Percentiles rank a stretch among this genome's conserved stretches.
Evolutionary conservation across 202 grass and related monocot genomes (phyloP).

Genomic region (Eragrostis tef): DNA sequence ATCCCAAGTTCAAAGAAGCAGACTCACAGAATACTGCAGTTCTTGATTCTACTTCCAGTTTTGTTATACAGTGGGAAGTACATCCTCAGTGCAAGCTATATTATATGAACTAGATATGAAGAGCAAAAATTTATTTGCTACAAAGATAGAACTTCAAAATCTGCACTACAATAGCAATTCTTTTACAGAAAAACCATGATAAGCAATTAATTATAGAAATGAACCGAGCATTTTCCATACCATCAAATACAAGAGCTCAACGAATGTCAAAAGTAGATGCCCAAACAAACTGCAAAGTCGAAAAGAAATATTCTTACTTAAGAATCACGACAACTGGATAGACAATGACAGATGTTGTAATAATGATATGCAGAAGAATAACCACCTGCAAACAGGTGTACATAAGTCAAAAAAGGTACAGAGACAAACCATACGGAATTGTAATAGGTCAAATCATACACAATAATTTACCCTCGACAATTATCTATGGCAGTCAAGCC

Average conservation of each 20-base stretch:
- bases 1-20: slow-evolving; percentile 6
- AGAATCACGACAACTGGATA: slow-evolving; percentile 93
- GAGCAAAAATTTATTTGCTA: too few relatives aligned
- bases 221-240: slow-evolving; percentile 17
- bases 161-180: too few relatives aligned
- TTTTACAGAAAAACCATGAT: not conserved
- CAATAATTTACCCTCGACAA: not conserved
- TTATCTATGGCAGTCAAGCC: not conserved
- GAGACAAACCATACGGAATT: not conserved
- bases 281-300: slow-evolving; percentile 50
- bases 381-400: slow-evolving; percentile 76
- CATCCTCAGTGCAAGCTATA: not conserved
- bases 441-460: not conserved
- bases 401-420: slow-evolving; percentile 26
- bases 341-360: slow-evolving; percentile 70
- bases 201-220: slow-evolving; percentile 30
- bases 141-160: too few relatives aligned
- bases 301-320: slow-evolving; percentile 67
- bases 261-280: slow-evolving; percentile 45
- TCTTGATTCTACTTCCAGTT: not conserved
- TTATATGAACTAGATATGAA: too few relatives aligned
- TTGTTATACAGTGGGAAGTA: not conserved
- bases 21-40: not conserved
- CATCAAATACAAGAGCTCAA: slow-evolving; percentile 49
- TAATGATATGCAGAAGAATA: slow-evolving; percentile 72